A percentile compares a stretch with the other conserved stretches of the same genome.
These are phyloP conservation scores for Paramecium biaurelia DNA, from an alignment of 73 alveolate genomes.

Conservation along the genomic window DNA sequence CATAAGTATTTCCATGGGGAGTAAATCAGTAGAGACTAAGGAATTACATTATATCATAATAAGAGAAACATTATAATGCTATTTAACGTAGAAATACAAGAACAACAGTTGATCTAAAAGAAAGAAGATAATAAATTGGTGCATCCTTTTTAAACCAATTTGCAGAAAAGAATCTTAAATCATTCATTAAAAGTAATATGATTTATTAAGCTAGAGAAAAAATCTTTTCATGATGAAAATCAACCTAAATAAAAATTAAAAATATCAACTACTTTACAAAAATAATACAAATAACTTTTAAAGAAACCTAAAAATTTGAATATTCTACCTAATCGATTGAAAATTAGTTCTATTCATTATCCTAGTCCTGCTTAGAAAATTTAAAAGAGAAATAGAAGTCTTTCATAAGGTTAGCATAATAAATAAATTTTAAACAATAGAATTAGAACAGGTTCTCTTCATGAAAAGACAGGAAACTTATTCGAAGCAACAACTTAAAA, in stretches of 20 bases:
- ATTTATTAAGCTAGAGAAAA: slow-evolving; percentile 5
- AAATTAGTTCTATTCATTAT: background rate
- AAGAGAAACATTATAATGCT: background rate
- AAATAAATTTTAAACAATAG: background rate
- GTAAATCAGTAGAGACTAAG: background rate
- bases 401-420: background rate
- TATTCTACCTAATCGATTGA: background rate
- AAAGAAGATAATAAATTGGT: background rate
- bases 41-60: background rate
- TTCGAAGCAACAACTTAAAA: background rate
- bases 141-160: background rate
- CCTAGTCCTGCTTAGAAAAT: background rate
- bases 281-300: background rate
- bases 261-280: background rate
- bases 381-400: background rate
- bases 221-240: background rate
- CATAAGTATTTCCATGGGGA: slow-evolving; percentile 1
- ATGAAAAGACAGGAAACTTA: background rate
- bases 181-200: background rate
- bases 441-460: background rate
- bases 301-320: background rate
- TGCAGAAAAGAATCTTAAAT: background rate
- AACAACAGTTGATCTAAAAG: background rate
- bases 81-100: background rate
- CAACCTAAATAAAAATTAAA: background rate